Base-by-base conservation (phyloP, 202 grass and related monocot species). In the Panicum virgatum region DNA sequence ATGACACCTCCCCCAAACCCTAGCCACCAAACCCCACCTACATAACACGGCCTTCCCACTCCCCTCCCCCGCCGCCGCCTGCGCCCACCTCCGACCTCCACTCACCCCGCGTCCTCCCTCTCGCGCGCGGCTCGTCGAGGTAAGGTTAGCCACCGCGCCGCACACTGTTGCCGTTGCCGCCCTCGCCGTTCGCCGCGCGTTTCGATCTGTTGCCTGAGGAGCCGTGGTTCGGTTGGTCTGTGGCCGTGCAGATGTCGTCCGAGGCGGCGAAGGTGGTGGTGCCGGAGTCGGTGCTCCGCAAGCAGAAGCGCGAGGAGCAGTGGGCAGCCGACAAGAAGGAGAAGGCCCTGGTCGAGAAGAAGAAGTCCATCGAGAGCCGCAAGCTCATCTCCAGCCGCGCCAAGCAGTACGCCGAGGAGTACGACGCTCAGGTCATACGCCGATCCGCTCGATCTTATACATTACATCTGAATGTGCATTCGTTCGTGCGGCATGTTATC, bases 221-320 rank as follows among this genome's bases (percentile, higher is more conserved):
- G 7, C 2, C 42, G 9, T 5, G 0, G 45, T 25, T 40, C 25
- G 3, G 15, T 11, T 62, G n/a, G 25, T 38, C 42, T 19, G 72
- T 51, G 14, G 18, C 46, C 36, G 32, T 52, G 51, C 76, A 94
- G 82, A 97, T 94, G 91, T 62, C 88, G 69, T 73, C 94, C 47
- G 86, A 84, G 81, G 86, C 72, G 79, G 82, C 74, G 32, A 78
- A 88, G 82, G 81, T 64, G 79, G 76, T 79, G 69, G 82, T 97
- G 73, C 94, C 91, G 36, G 91, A 97, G 76, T 94, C 91, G 47
- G 80, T 92, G 32, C 75, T 90, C 61, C 87, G 85, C 48, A 97
- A 97, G 82, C 54, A 62, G 83, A 97, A 90, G 94, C 75, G 94
- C 66, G 94, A 90, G 83, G 91, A 92, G 68, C 38, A 83, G 34